Base-by-base conservation (phyloP, 2,329 filamentous ascomycete genomes). In the Davidsoniella neocaledoniae region DNA sequence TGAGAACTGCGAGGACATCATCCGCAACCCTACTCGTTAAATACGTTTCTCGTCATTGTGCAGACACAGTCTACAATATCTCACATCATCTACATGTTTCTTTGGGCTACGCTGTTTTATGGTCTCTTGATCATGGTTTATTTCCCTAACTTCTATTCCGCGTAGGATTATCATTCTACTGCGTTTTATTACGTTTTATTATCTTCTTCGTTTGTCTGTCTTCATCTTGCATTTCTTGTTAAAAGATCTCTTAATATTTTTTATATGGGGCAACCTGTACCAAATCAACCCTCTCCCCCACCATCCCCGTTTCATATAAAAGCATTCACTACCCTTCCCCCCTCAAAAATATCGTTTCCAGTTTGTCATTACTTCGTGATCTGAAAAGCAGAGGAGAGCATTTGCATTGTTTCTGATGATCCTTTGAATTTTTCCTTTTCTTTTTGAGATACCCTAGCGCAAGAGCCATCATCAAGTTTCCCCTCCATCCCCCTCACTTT, bases 1-100 rank as follows among this genome's bases (percentile, higher is more conserved):
- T 60, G 86, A 85, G 64, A 95, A 96, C 71, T 94, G 87, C 67
- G 86, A 94, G 60, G 84, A 90, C 25, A 90, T 96, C 57, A 71
- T 96, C 54, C 68, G 67, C 57, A 70, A 72, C 59, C 78, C 78
- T 39, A 72, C 70, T 57, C 64, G 68, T 59, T 80, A 73, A 60
- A 60, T 26, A n/a, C 21, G n/a, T 26, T 42, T 42, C 8, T 19
- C 14, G 14, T 33, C 26, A n/a, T 16, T n/a, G 16, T n/a, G 10
- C 12, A 16, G 26, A 33, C 26, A 21, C 21, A 21, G 21, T 21
- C 21, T 21, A 21, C 21, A 1, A 21, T 33, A 26, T 8, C 25
- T 26, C 5, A 5, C 25, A 5, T 26, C 25, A 33, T 33, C 5
- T 33, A 33, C 10, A 33, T 6, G 26, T 33, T 33, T 33, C 10